Evolutionary conservation across 805 yeast species (phyloP).

Genomic region (Yarrowia yakushimensis): DNA sequence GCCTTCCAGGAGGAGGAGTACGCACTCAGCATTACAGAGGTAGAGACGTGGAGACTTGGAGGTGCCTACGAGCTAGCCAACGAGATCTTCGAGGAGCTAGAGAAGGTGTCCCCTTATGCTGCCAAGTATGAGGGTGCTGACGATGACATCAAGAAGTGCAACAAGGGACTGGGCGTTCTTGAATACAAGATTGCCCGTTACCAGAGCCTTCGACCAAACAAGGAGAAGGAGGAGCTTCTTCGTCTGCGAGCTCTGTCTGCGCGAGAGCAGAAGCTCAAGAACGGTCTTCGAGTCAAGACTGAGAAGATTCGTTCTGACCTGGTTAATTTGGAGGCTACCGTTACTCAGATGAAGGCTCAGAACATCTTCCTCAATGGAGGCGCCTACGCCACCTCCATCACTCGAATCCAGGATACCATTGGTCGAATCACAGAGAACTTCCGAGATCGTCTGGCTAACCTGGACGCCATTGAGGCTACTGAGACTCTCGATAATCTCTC

Average conservation of each 20-base stretch:
- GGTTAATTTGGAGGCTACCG: neutral
- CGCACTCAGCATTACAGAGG: neutral
- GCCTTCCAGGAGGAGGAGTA: constrained; percentile 2
- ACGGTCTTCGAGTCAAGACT: neutral
- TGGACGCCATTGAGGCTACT: constrained; percentile 13
- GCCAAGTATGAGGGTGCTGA: neutral
- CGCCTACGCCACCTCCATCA: neutral
- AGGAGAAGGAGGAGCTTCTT: constrained; percentile 3
- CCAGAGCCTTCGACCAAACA: neutral
- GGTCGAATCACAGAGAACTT: neutral
- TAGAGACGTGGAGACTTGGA: neutral
- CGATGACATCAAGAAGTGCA: neutral
- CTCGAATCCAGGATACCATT: constrained; percentile 5
- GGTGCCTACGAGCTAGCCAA: neutral
- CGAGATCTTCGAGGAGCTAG: neutral
- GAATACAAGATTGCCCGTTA: constrained; percentile 10
- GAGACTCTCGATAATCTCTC: constrained; percentile 1
- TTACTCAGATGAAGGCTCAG: constrained; percentile 21
- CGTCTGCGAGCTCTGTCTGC: constrained; percentile 14
- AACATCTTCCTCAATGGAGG: neutral
- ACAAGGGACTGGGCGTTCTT: neutral
- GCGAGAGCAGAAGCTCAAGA: constrained; percentile 8
- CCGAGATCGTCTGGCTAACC: constrained; percentile 3
- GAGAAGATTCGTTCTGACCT: neutral
- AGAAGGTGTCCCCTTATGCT: neutral